Percentiles rank a stretch among this genome's conserved stretches.
Evolutionary conservation across 2,329 filamentous ascomycete genomes (phyloP).

Genomic region (Aureobasidium lini): DNA sequence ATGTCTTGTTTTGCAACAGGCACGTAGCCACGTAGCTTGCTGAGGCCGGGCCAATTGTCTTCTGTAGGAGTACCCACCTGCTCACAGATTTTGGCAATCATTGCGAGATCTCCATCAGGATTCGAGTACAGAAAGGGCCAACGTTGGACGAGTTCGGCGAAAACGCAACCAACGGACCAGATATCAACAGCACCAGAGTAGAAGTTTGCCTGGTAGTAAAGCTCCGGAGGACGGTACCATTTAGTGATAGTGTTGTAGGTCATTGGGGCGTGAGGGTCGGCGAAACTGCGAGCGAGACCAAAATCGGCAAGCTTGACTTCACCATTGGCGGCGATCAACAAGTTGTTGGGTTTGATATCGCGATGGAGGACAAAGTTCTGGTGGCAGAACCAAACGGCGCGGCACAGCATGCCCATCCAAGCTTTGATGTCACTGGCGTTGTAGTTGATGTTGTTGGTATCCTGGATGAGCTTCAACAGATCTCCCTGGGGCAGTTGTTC

Average conservation of each 20-base stretch:
- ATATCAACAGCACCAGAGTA: slow-evolving; percentile 89
- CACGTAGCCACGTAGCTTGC: slow-evolving; percentile 72
- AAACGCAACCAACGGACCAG: slow-evolving; percentile 88
- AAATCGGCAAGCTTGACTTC: slow-evolving; percentile 97
- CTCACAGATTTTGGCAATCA: slow-evolving; percentile 76
- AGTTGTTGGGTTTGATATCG: slow-evolving; percentile 98
- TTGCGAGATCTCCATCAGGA: slow-evolving; percentile 77
- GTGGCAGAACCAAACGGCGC: slow-evolving; percentile 94
- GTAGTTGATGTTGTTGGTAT: slow-evolving; percentile 70
- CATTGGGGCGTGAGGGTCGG: slow-evolving; percentile 80
- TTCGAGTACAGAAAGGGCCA: slow-evolving; percentile 64
- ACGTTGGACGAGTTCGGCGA: slow-evolving; percentile 81
- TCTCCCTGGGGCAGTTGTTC: slow-evolving; percentile 93
- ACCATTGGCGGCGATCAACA: slow-evolving; percentile 86
- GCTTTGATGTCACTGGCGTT: slow-evolving; percentile 87
- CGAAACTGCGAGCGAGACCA: slow-evolving; percentile 81
- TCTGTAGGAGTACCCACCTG: slow-evolving; percentile 86
- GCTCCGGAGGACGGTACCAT: slow-evolving; percentile 92
- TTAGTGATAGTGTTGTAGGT: slow-evolving; percentile 91
- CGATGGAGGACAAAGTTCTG: slow-evolving; percentile 89
- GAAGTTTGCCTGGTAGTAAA: slow-evolving; percentile 82
- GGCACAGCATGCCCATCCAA: slow-evolving; percentile 96
- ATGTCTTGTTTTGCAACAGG: slow-evolving; percentile 52
- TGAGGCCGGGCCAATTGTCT: slow-evolving; percentile 91
- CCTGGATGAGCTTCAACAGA: slow-evolving; percentile 87